These are phyloP conservation scores for Schizochytrium sp. DNA, from an alignment of 108 stramenopile genomes.

Conservation along the genomic window DNA sequence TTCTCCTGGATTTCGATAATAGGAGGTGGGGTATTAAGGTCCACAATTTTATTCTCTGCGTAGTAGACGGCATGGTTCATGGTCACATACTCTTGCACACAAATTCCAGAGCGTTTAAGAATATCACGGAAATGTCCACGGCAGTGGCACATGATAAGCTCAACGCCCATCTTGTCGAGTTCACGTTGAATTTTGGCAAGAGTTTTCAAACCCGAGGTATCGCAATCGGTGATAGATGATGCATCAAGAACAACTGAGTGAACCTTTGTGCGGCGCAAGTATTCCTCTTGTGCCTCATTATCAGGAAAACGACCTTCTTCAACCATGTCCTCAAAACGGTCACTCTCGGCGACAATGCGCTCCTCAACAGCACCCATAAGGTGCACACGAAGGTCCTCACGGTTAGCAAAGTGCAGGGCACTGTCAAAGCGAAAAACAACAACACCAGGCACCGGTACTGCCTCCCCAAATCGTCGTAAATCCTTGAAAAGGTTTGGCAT, in stretches of 20 bases:
- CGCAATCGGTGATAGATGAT: slow-evolving; percentile 36
- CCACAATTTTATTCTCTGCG: background rate
- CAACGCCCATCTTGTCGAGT: background rate
- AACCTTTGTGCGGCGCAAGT: background rate
- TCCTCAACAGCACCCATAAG: background rate
- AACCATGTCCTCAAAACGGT: background rate
- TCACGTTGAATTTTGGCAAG: slow-evolving; percentile 10
- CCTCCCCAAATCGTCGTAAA: slow-evolving; percentile 4
- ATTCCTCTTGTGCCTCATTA: background rate
- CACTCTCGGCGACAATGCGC: background rate
- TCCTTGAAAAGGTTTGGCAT: slow-evolving; percentile 37
- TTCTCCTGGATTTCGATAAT: background rate
- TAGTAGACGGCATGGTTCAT: background rate
- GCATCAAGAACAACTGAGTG: slow-evolving; percentile 57
- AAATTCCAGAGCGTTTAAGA: background rate
- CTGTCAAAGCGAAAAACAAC: slow-evolving; percentile 40
- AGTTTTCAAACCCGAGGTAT: background rate
- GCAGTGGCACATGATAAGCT: slow-evolving; percentile 44
- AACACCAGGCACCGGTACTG: slow-evolving; percentile 25
- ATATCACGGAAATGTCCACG: slow-evolving; percentile 40
- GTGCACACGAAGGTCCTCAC: slow-evolving; percentile 12
- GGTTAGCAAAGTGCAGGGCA: slow-evolving; percentile 52
- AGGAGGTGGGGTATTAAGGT: background rate
- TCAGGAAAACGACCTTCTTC: background rate
- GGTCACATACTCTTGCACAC: slow-evolving; percentile 24